Evolutionary conservation across 306 rosid genomes (phyloP), one percentile per base, ranked within the genome.

Genomic region (Hippophae tibetana): DNA sequence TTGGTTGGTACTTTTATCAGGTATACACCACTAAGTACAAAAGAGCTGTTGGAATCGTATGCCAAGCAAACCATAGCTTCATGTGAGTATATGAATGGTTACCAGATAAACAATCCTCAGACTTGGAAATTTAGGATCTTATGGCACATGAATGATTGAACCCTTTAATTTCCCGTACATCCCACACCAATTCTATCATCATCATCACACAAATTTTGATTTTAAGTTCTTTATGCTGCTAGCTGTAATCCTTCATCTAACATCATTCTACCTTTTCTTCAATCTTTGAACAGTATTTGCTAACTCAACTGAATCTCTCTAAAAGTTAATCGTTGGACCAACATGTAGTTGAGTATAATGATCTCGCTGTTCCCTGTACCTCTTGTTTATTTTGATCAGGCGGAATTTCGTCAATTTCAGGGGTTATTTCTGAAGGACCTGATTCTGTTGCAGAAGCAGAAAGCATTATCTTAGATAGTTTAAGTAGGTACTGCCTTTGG

Each of bases 391-490:
- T 43, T 58, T 6, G 11, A 44, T 25, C 14, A 13, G 8, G 5
- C 27, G 12, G 51, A 54, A 63, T 71, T 57, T 73, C 69, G 74
- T 78, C 72, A 60, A 73, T 82, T 79, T 74, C 84, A 92, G 96
- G 89, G 89, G 70, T 67, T 55, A 87, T 80, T 61, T 73, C 85
- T 56, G 95, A 88, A 73, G 96, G 96, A 44, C 61, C 78, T 25
- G 80, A 85, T 57, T 77, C 93, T 51, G 82, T 92, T 63, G 86
- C 86, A 23, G 73, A 83, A 71, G 95, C 82, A 64, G 99, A 92
- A 83, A 74, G 80, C 51, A n/a, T 76, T 54, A 65, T 88, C 61
- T 78, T 92, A 61, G 88, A 92, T 75, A 88, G 96, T 84, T 73
- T 85, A 80, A 85, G 98, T 72, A 83, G 96, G 96, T 84, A 76